These are phyloP conservation scores for Puccinia novopanici DNA, from an alignment of 1,284 basidiomycete genomes.

Conservation along the genomic window DNA sequence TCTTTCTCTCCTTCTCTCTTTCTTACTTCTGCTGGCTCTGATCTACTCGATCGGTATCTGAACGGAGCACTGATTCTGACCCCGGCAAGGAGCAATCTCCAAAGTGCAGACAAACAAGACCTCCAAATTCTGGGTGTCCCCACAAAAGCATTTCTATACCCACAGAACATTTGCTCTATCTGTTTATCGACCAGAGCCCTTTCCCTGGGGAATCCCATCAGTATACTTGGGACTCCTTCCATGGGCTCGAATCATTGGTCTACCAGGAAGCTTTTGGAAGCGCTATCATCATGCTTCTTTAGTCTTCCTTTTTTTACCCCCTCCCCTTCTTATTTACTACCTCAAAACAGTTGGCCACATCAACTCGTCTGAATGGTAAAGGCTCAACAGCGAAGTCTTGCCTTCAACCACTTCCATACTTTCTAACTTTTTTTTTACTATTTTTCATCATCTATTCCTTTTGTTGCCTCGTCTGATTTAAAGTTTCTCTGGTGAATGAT, in stretches of 20 bases:
- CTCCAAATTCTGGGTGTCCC: conserved; percentile 11
- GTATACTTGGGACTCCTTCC: conserved; percentile 10
- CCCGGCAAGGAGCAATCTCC: conserved; percentile 13
- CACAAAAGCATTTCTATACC: conserved; percentile 1
- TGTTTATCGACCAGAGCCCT: conserved; percentile 10
- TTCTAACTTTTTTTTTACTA: conserved; percentile 9
- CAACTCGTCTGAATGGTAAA: not conserved
- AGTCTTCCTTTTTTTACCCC: conserved; percentile 18
- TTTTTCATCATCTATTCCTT: conserved; percentile 23
- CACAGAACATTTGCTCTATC: conserved; percentile 10
- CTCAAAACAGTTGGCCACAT: not conserved
- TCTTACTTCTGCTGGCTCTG: not conserved
- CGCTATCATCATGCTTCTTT: conserved; percentile 28
- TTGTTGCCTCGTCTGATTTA: conserved; percentile 15
- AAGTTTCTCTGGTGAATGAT: conserved; percentile 26
- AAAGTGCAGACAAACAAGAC: conserved; percentile 19
- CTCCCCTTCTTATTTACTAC: conserved; percentile 11
- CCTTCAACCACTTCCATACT: not conserved
- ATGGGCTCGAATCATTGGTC: conserved; percentile 30
- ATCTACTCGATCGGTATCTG: conserved; percentile 31
- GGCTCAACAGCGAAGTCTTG: not conserved
- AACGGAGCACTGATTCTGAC: conserved; percentile 34
- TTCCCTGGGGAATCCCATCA: not conserved
- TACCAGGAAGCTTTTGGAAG: conserved; percentile 36
- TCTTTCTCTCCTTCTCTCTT: not conserved